A percentile compares a stretch with the other conserved stretches of the same genome.
Evolutionary conservation across 805 yeast genomes (phyloP).

Genomic region (Sugiyamaella lignohabitans): DNA sequence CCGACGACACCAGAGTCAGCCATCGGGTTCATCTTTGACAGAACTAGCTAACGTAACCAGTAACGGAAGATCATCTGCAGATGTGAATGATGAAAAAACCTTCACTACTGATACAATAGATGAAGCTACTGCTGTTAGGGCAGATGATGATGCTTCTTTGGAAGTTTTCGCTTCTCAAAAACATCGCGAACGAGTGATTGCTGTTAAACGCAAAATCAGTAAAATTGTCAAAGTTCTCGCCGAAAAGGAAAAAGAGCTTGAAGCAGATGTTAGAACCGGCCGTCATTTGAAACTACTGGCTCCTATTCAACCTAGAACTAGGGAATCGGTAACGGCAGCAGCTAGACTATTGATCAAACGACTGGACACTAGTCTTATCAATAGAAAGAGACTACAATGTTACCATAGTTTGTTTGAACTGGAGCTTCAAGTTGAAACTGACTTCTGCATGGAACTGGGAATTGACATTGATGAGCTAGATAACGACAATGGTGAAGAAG

Average conservation of each 20-base stretch:
- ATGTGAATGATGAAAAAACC: no score
- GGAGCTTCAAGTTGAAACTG: constrained; percentile 24
- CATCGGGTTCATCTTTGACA: background rate
- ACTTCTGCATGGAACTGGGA: constrained; percentile 7
- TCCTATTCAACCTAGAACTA: constrained; percentile 50
- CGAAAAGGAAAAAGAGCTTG: constrained; percentile 31
- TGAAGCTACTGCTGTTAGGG: no score
- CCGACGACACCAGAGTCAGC: background rate
- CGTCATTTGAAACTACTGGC: constrained; percentile 41
- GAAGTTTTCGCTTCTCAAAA: background rate
- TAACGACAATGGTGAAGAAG: background rate
- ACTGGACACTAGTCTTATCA: constrained; percentile 53
- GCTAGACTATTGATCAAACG: constrained; percentile 45
- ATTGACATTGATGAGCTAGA: background rate
- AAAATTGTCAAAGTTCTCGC: constrained; percentile 33
- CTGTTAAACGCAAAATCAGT: constrained; percentile 29
- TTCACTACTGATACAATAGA: no score
- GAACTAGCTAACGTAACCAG: background rate
- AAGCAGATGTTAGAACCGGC: constrained; percentile 33
- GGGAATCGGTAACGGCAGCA: constrained; percentile 41
- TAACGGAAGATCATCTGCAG: background rate
- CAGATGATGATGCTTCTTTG: background rate
- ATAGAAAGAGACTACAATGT: constrained; percentile 40
- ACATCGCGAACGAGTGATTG: constrained; percentile 24
- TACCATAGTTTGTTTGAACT: constrained; percentile 35